A percentile compares a stretch with the other conserved stretches of the same genome.
These are phyloP conservation scores for Marasmius sp. DNA, from an alignment of 1,284 basidiomycete species.

Conservation along the genomic window DNA sequence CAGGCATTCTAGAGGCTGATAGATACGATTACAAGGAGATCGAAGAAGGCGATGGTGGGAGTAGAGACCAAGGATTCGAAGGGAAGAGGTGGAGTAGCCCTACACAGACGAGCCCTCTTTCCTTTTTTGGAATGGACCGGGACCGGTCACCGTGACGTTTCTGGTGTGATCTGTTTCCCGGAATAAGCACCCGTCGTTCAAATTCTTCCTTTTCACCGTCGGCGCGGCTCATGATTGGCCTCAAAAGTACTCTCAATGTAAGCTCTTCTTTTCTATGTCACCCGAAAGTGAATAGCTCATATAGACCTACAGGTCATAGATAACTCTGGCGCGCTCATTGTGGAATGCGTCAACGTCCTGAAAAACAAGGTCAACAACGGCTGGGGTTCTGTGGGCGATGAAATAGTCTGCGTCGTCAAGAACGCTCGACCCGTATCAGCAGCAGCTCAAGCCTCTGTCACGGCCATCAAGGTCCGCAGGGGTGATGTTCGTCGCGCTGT, in stretches of 20 bases:
- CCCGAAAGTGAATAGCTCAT: neutral
- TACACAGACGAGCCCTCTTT: neutral
- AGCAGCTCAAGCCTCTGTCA: constrained; percentile 58
- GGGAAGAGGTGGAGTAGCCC: neutral
- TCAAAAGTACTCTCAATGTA: constrained; percentile 88
- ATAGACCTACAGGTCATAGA: constrained; percentile 77
- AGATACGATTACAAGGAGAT: constrained; percentile 1
- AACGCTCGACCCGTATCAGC: constrained; percentile 83
- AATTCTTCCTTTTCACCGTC: neutral
- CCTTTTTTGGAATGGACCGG: neutral
- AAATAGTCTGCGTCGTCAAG: constrained; percentile 96
- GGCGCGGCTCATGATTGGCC: constrained; percentile 75
- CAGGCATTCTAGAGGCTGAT: constrained; percentile 44
- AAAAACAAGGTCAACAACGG: constrained; percentile 95
- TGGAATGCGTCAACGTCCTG: constrained; percentile 96
- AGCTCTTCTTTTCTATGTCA: constrained; percentile 21
- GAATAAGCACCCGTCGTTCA: neutral
- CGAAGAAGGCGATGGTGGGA: neutral
- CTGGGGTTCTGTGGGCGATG: constrained; percentile 85
- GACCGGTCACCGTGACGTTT: neutral
- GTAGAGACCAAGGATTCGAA: neutral
- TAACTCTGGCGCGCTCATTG: constrained; percentile 95
- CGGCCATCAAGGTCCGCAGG: constrained; percentile 81
- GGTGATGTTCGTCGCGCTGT: constrained; percentile 95
- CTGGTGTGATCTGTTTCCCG: neutral